These are phyloP conservation scores for Cystoisospora suis DNA, from an alignment of 169 alveolate species.

Conservation along the genomic window DNA sequence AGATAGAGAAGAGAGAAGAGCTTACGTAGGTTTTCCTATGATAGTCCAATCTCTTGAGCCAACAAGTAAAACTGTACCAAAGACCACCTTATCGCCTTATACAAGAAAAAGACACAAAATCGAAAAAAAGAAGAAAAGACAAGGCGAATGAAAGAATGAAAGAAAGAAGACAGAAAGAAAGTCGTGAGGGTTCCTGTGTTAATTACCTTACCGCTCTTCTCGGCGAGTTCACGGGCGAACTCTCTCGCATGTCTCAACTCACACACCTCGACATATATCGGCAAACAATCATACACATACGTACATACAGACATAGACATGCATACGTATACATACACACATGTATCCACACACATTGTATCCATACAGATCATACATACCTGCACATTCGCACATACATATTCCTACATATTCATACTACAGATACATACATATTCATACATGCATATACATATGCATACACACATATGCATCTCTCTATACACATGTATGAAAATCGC, in stretches of 20 bases:
- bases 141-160: background rate
- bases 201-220: background rate
- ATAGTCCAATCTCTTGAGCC: constrained; percentile 86
- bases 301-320: no score
- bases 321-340: background rate
- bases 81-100: constrained; percentile 69
- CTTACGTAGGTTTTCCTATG: constrained; percentile 87
- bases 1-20: background rate
- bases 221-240: no score
- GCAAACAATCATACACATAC: background rate
- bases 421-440: background rate
- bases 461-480: background rate
- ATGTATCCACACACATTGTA: background rate
- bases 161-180: background rate
- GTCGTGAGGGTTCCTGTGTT: no score
- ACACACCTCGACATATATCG: background rate
- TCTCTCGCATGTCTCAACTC: background rate
- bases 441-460: background rate
- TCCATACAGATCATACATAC: background rate
- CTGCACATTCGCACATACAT: background rate
- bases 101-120: background rate
- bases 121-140: background rate
- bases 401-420: background rate
- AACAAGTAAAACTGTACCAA: constrained; percentile 85
- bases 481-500: background rate